Evolutionary conservation across 352 stramenopile genomes (phyloP), one percentile per base, ranked within the genome.

Genomic region (Globisporangium spiculum): DNA sequence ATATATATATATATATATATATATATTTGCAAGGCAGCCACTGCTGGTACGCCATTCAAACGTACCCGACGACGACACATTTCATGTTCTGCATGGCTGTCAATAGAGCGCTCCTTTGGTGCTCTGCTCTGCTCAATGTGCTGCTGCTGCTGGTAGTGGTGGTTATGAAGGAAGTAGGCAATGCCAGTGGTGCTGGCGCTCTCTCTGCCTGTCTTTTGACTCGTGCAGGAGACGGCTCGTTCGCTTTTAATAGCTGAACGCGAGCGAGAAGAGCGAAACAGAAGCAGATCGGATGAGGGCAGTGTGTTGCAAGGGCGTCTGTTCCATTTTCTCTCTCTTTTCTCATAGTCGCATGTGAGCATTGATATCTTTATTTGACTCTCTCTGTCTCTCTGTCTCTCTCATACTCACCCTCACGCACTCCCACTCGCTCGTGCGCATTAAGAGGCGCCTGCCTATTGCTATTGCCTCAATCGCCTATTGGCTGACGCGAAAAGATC

Each of bases 31-130:
- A 7, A 32, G 1, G 59, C 34, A 53, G 5, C n/a, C 46, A 59
- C 12, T 30, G 26, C 50, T 65, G 26, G 26, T 27, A 27, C 26
- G 26, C 26, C 26, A 27, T 27, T 27, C 26, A 27, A 18, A 91
- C 81, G 65, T 64, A 93, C 83, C 87, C 90, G 48, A 95, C 90
- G 60, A 97, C 86, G 56, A 98, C 93, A 73, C 93, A 98, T 79
- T 98, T 98, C 83, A 98, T 98, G 81, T 97, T 98, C 82, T 98
- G 93, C 91, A 98, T 98, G 61, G 70, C 71, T 67, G 18, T 65
- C 20, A 10, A 12, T 38, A 38, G 65, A 56, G 38, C 9, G 50
- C 7, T 16, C 34, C 3, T 16, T 27, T 65, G 27, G 20, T n/a
- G n/a, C n/a, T n/a, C n/a, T 27, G 26, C 26, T 27, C 26, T 36